phyloP scores from a whole-genome alignment of 768 basidiomycete genomes.

The Auriscalpium orientale region DNA sequence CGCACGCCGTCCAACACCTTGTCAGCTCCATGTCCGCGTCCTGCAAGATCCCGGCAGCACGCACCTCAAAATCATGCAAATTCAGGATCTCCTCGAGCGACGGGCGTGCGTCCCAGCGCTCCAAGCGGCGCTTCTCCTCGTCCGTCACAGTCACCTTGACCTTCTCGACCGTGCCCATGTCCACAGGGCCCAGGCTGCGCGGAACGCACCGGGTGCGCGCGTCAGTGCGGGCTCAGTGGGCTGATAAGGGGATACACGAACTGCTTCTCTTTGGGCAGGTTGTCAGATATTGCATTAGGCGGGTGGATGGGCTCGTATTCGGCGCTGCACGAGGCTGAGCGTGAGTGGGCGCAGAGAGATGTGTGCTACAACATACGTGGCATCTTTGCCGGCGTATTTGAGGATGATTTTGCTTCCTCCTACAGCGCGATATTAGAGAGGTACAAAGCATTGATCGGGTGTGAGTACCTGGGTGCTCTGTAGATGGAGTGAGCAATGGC shows the following conservation, averaged over 20 bases:
- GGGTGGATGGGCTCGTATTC: slow-evolving; percentile 91
- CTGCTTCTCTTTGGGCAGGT: slow-evolving; percentile 81
- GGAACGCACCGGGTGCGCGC: no score
- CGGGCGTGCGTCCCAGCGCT: slow-evolving; percentile 56
- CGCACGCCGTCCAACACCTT: neutral
- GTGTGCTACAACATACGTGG: slow-evolving; percentile 22
- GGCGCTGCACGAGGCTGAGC: slow-evolving; percentile 11
- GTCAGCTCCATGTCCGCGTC: neutral
- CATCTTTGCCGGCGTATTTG: slow-evolving; percentile 50
- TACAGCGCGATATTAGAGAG: neutral
- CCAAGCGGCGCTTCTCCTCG: slow-evolving; percentile 62
- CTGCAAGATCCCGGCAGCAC: slow-evolving; percentile 2
- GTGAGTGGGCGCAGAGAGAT: neutral
- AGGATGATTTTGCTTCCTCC: slow-evolving; percentile 46
- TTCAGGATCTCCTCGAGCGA: slow-evolving; percentile 75
- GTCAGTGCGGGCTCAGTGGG: no score
- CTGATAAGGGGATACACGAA: slow-evolving; percentile 5
- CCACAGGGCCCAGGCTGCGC: slow-evolving; percentile 56
- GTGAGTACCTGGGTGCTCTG: slow-evolving; percentile 13
- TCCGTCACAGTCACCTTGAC: slow-evolving; percentile 57
- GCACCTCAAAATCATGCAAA: slow-evolving; percentile 90
- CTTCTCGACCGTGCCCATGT: slow-evolving; percentile 58
- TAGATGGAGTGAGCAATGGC: no score
- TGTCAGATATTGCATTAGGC: slow-evolving; percentile 66
- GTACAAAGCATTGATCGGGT: neutral